Percentiles rank a stretch among this genome's conserved stretches.
phyloP scores from a whole-genome alignment of 2,329 filamentous ascomycete species.

The Teratosphaeria destructans region DNA sequence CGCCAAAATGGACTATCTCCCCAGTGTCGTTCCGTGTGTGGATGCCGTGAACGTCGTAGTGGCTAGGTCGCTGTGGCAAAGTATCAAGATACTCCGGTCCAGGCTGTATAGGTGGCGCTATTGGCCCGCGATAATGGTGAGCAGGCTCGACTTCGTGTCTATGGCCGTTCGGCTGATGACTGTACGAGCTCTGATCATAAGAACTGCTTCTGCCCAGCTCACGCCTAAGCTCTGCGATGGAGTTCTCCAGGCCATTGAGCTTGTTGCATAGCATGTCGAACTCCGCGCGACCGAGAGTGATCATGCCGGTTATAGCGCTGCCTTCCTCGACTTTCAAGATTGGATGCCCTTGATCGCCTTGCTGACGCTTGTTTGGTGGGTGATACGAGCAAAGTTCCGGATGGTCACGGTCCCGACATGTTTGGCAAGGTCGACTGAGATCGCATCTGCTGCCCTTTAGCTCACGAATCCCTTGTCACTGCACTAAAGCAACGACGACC shows the following conservation, averaged over 20 bases:
- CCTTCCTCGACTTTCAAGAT: constrained; percentile 11
- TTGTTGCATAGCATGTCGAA: constrained; percentile 40
- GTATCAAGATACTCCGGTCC: not conserved
- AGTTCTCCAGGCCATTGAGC: constrained; percentile 37
- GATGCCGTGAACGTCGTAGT: constrained; percentile 44
- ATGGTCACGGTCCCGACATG: constrained; percentile 40
- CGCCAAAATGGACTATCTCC: constrained; percentile 52
- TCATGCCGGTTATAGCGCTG: constrained; percentile 9
- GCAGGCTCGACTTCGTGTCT: not conserved
- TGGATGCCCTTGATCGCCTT: constrained; percentile 12
- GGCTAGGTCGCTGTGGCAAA: constrained; percentile 14
- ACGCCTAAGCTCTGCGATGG: constrained; percentile 32
- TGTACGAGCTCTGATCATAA: constrained; percentile 6
- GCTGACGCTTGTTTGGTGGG: constrained; percentile 27
- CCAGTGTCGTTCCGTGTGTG: constrained; percentile 51
- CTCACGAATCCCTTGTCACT: not conserved
- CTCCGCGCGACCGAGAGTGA: constrained; percentile 28
- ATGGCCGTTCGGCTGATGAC: not conserved
- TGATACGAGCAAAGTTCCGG: constrained; percentile 39
- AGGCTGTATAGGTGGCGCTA: not conserved
- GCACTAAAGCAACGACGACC: not conserved
- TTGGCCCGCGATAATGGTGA: not conserved
- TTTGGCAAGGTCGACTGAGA: constrained; percentile 37
- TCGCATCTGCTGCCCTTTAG: constrained; percentile 30
- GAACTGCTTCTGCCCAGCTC: constrained; percentile 14